phyloP scores from a whole-genome alignment of 768 basidiomycete species.

The Suillus tomentosus region DNA sequence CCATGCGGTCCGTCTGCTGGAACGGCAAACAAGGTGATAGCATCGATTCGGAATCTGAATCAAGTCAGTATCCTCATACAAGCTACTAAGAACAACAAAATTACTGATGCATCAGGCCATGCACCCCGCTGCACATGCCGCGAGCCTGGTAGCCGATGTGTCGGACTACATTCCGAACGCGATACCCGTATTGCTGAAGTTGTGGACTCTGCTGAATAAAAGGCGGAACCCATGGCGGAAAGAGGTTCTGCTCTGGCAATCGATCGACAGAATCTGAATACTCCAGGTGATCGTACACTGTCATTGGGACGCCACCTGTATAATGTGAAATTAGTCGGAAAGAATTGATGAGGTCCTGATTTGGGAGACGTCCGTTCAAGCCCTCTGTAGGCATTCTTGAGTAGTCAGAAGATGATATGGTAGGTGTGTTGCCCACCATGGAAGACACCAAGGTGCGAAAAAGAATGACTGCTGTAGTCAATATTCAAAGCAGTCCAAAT shows the following conservation, averaged over 20 bases:
- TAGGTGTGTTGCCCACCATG: conserved; percentile 59
- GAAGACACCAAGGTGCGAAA: conserved; percentile 94
- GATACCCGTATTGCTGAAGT: conserved; percentile 54
- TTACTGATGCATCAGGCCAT: conserved; percentile 88
- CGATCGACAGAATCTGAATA: conserved; percentile 40
- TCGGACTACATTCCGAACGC: conserved; percentile 65
- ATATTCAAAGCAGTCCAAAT: conserved; percentile 96
- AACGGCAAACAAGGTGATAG: conserved; percentile 85
- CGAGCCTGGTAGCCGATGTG: conserved; percentile 76
- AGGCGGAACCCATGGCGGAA: conserved; percentile 50
- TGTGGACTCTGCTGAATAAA: conserved; percentile 42
- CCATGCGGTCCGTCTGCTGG: conserved; percentile 93
- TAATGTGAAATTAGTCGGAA: conserved; percentile 69
- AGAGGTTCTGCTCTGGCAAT: conserved; percentile 27
- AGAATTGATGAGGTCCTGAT: conserved; percentile 92
- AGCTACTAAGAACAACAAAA: conserved; percentile 21
- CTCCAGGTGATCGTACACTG: conserved; percentile 79
- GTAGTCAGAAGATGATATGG: background rate
- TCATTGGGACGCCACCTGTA: conserved; percentile 74
- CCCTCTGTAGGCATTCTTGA: conserved; percentile 65
- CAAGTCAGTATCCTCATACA: background rate
- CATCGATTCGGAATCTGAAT: conserved; percentile 88
- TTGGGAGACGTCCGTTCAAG: conserved; percentile 90
- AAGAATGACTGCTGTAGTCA: conserved; percentile 96
- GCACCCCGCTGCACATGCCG: conserved; percentile 84